These are phyloP conservation scores for Hamigera avellanea DNA, from an alignment of 495 filamentous ascomycete species.

Conservation along the genomic window DNA sequence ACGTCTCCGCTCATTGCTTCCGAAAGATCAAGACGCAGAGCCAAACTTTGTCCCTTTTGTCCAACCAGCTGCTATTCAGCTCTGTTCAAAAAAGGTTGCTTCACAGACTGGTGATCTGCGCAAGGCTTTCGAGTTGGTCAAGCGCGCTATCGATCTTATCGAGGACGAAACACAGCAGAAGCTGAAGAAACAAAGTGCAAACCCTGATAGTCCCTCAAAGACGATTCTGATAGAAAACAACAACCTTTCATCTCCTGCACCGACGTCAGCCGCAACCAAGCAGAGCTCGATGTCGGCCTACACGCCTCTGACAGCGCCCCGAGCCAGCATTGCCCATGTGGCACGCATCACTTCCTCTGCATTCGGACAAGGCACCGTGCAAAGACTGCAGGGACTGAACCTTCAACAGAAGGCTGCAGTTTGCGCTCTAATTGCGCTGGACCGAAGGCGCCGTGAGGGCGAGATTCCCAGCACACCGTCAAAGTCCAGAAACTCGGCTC, in stretches of 20 bases:
- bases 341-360: constrained; percentile 77
- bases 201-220: constrained; percentile 36
- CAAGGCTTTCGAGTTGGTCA: constrained; percentile 90
- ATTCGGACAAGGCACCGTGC: constrained; percentile 72
- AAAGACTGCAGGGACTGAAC: constrained; percentile 77
- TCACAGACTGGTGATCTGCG: constrained; percentile 89
- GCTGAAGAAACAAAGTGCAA: constrained; percentile 23
- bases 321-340: constrained; percentile 80
- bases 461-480: constrained; percentile 43
- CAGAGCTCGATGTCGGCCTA: constrained; percentile 41
- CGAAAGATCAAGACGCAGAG: constrained; percentile 30
- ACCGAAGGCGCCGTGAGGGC: constrained; percentile 40
- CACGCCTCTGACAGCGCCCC: constrained; percentile 64
- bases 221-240: constrained; percentile 54
- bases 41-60: constrained; percentile 70
- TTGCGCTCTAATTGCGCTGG: constrained; percentile 73
- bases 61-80: constrained; percentile 83
- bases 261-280: constrained; percentile 10
- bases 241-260: constrained; percentile 52
- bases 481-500: constrained; percentile 41
- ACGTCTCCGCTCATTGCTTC: constrained; percentile 65
- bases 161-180: constrained; percentile 62
- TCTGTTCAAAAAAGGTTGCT: constrained; percentile 88
- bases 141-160: constrained; percentile 77
- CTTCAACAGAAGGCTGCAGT: constrained; percentile 94